Base-by-base conservation (phyloP, 768 basidiomycete genomes). In the Lyophyllum semitale region DNA sequence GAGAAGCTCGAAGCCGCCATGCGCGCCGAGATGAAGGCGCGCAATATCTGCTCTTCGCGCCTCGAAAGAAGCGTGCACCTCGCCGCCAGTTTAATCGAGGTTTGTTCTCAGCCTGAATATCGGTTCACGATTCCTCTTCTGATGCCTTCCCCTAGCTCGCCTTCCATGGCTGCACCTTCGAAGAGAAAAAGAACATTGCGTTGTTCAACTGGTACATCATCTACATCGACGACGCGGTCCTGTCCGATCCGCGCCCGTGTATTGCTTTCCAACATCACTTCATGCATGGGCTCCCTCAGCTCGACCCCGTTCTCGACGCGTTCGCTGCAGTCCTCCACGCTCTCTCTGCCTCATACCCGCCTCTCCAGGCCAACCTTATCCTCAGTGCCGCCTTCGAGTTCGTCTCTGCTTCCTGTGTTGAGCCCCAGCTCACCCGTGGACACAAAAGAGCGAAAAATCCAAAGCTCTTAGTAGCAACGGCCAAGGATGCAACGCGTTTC, bases 181-280 rank as follows among this genome's bases (percentile, higher is more conserved):
- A 53, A n/a, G 59, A 59, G 33, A 65, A 65, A 38, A 51, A 47
- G 23, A 45, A 51, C 6, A 52, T 64, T 15, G 62, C 58, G 8
- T 26, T 64, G 8, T 64, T 59, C 51, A 61, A 59, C 17, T 67
- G 66, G 66, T 67, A 48, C 20, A 23, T 55, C 23, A 51, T 65
- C 37, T 59, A 63, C 27, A 48, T 64, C 27, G 61, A 64, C 48
- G 61, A 64, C 43, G 26, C 20, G 3, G 45, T 52, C 22, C 18
- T 26, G 7, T 11, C 20, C 11, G 55, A 59, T n/a, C 17, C 22
- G 7, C 27, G 9, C 0, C 25, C 57, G 7, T 57, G 49, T 29
- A 26, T 29, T 17, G 44, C 32, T 8, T 65, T 60, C 22, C 47
- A 61, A 25, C 43, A 51, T 7, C 57, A 51, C 11, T 49, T 58